phyloP scores from a whole-genome alignment of 177 flowering plant genomes.

The Tripterygium wilfordii region DNA sequence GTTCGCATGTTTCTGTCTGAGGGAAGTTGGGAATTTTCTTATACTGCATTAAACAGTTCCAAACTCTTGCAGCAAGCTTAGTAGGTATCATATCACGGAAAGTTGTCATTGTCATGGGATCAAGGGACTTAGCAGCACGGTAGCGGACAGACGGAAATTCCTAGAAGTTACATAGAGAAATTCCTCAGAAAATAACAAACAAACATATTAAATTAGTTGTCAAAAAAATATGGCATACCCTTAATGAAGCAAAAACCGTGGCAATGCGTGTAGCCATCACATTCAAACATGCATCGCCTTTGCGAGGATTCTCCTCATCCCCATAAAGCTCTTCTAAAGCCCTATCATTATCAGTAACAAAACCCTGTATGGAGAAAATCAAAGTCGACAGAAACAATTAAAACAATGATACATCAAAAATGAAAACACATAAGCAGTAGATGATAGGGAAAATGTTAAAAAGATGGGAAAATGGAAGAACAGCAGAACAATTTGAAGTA shows the following conservation, averaged over 20 bases:
- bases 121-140: slow-evolving; percentile 87
- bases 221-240: slow-evolving; percentile 34
- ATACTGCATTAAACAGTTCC: slow-evolving; percentile 71
- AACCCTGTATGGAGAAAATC: slow-evolving; percentile 45
- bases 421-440: too few species aligned
- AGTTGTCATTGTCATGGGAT: slow-evolving; percentile 71
- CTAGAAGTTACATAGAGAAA: slow-evolving; percentile 28
- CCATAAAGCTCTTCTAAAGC: slow-evolving; percentile 89
- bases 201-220: background rate
- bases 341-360: slow-evolving; percentile 80
- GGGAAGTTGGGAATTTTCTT: slow-evolving; percentile 73
- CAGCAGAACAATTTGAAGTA: too few species aligned
- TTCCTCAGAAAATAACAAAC: slow-evolving; percentile 6
- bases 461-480: too few species aligned
- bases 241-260: slow-evolving; percentile 89
- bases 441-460: too few species aligned
- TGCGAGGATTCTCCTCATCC: slow-evolving; percentile 62
- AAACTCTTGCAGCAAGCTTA: slow-evolving; percentile 90
- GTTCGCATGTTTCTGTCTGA: slow-evolving; percentile 88
- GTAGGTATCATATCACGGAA: slow-evolving; percentile 86
- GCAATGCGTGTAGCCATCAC: slow-evolving; percentile 86
- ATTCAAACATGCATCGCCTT: slow-evolving; percentile 65
- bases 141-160: slow-evolving; percentile 91
- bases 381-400: background rate
- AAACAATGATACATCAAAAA: too few species aligned